Evolutionary conservation across 2,329 filamentous ascomycete species (phyloP), one percentile per base, ranked within the genome.

Genomic region (Colletotrichum tofieldiae): DNA sequence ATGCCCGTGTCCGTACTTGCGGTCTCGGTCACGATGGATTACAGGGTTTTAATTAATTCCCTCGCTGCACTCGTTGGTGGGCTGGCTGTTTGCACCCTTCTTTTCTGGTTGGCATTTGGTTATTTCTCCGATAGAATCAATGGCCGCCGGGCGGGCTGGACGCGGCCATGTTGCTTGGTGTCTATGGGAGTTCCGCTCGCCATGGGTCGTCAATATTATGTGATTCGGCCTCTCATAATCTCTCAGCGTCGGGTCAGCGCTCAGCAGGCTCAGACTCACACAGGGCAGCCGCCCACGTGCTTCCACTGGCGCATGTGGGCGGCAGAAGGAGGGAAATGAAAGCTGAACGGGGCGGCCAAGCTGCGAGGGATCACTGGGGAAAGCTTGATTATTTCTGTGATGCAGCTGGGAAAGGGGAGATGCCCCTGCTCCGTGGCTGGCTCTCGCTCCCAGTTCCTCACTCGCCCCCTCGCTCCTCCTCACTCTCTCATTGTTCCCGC

Each of bases 201-300:
- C 20, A 55, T 32, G 26, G 49, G 47, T 56, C 29, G 54, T 58
- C 35, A 39, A 37, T 59, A 51, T 45, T 47, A 45, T 47, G 11
- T 54, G 43, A 49, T 64, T 43, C 52, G 26, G n/a, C 20, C 41
- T 54, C 23, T 26, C 7, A 32, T 32, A 61, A 41, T 35, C 4
- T 32, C 51, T 35, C 23, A 32, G 47, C 23, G 23, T 2, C 12
- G 12, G 23, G 47, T 51, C 23, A 51, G 23, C 47, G 16, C 1
- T 7, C 14, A 23, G 3, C 14, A 51, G 23, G 23, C n/a, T n/a
- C 43, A 26, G 45, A 60, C 69, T 72, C 69, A 43, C 69, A 69
- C 69, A 72, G 69, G 59, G 49, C 39, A 61, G 41, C 68, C 55
- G n/a, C 65, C 69, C 65, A 72, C 65, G 65, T 72, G 69, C 69